Evolutionary conservation across 192 early-diverging fungal species (phyloP), one percentile per base, ranked within the genome.

Genomic region (Coemansia sp.): DNA sequence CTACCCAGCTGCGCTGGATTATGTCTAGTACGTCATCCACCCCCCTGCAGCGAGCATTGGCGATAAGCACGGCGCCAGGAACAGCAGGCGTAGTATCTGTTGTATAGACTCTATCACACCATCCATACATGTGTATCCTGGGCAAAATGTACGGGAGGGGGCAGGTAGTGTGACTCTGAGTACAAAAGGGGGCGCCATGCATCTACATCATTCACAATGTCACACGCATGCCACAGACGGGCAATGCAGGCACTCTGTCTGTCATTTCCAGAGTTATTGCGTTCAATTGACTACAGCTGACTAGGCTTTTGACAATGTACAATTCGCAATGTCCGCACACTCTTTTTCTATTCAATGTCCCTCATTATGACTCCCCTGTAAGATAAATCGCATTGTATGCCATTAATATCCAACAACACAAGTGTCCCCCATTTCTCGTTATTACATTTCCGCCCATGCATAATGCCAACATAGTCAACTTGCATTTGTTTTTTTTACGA

Each of bases 141-240:
- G 43, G 8, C 43, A 7, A 46, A 8, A 18, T 20, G n/a, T 18
- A 46, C 31, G 4, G 31, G 42, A n/a, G 42, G 13, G 42, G 42
- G 42, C 38, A 14, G 39, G 39, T 42, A 42, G 39, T 42, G 39
- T 42, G 39, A 42, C 39, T 42, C n/a, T 20, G 18, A 46, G 43
- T 46, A 46, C 43, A 46, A 38, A 46, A 46, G n/a, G 43, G 20
- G 43, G 43, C 43, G 43, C 43, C 43, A 46, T 46, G 43, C 43
- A 46, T 20, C 20, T 18, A 46, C 43, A 46, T 20, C 20, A 20
- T 46, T 18, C 43, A 46, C 43, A 18, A 46, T 46, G 43, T 46
- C 43, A 46, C 43, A 20, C 43, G 43, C 43, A 20, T 46, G 43
- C 43, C 18, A 46, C 43, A 18, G 20, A 46, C 43, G 20, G 43